A percentile compares a stretch with the other conserved stretches of the same genome.
phyloP scores from a whole-genome alignment of 306 rosid genomes.

The Amphicarpaea edgeworthii region DNA sequence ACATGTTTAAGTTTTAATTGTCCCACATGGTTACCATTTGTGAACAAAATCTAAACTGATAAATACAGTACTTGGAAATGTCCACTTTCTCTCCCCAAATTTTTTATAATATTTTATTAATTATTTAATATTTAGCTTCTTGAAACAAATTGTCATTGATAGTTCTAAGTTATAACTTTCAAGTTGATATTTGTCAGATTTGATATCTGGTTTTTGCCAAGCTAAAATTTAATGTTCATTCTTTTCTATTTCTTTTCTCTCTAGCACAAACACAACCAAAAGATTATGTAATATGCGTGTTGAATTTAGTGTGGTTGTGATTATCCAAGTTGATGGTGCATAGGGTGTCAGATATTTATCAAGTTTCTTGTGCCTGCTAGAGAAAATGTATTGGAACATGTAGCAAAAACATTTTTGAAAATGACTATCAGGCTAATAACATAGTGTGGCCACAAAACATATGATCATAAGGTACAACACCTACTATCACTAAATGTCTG shows the following conservation, averaged over 20 bases:
- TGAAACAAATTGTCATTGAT: background rate
- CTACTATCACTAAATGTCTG: too few species aligned
- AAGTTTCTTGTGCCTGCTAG: conserved; percentile 11
- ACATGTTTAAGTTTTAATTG: conserved; percentile 11
- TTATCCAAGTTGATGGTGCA: conserved; percentile 16
- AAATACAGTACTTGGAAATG: background rate
- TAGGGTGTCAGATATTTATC: conserved; percentile 5
- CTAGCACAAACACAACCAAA: background rate
- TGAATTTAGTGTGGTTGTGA: background rate
- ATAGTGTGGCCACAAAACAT: too few species aligned
- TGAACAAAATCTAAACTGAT: conserved; percentile 6
- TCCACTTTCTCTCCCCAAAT: background rate
- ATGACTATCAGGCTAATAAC: too few species aligned
- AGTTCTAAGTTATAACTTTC: conserved; percentile 11
- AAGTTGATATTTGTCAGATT: background rate
- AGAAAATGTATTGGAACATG: conserved; percentile 19
- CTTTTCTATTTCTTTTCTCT: background rate
- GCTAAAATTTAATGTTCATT: background rate
- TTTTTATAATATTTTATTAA: conserved; percentile 3
- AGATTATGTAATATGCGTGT: background rate
- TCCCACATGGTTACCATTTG: background rate
- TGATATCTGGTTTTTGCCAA: too few species aligned
- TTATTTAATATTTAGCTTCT: conserved; percentile 6
- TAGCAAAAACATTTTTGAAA: too few species aligned
- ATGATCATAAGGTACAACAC: too few species aligned